Base-by-base conservation (phyloP, 768 basidiomycete species). In the Daedalea quercina region DNA sequence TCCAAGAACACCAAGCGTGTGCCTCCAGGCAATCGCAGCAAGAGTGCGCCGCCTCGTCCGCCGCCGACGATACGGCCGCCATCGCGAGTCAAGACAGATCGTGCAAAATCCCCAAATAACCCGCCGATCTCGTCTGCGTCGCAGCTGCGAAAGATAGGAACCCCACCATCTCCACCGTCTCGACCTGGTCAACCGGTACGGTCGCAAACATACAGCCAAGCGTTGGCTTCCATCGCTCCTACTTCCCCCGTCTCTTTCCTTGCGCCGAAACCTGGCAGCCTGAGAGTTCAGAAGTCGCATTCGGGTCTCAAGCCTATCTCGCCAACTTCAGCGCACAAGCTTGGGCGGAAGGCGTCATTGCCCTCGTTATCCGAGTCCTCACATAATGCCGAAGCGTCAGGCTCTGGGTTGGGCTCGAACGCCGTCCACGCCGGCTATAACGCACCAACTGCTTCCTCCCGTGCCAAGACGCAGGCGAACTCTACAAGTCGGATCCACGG, bases 261-360 rank as follows among this genome's bases (percentile, higher is more conserved):
- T 55, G 69, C 81, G 17, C 73, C 79, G 40, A 90, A 88, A 68
- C 81, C 85, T 53, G 82, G 79, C 49, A 85, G 84, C 65, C 78
- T 91, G 55, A 84, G 89, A 22, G 84, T 83, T 19, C 89, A 91
- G 72, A 91, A 91, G 63, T 90, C 89, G 2, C 87, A 89, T 63
- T 82, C 86, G 6, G 87, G 84, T 34, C 77, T 91, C 50, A 90
- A 91, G 63, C 82, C 84, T 24, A 81, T 81, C 4, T 85, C 87
- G 26, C 80, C 87, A n/a, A 65, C 79, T 22, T 76, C 77, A 24
- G 72, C 78, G 46, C 79, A 84, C 28, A 80, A 76, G 59, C 75
- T 90, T 51, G 72, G 80, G 20, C 81, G 89, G 60, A 90, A 91
- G 68, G 87, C 87, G 9, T 91, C 89, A 1, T 62, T 91, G 51